phyloP scores from a whole-genome alignment of 441 rosid species.

The Codiaeum variegatum region DNA sequence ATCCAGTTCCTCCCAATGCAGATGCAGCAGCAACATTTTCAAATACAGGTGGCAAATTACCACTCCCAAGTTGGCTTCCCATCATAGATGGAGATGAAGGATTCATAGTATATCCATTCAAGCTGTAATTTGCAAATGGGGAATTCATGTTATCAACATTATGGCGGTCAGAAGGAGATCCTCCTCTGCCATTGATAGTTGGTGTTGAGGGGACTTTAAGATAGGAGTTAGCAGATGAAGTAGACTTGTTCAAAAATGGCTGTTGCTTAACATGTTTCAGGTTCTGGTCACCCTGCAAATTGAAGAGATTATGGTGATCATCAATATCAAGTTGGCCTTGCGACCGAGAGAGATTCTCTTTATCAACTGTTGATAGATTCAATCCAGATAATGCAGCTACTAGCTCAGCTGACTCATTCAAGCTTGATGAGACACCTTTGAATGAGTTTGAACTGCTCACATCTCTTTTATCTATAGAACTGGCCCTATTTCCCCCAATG shows the following conservation, averaged over 20 bases:
- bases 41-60: constrained; percentile 48
- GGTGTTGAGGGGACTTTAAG: constrained; percentile 34
- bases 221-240: constrained; percentile 31
- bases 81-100: constrained; percentile 50
- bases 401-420: constrained; percentile 44
- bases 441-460: constrained; percentile 32
- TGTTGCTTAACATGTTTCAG: constrained; percentile 27
- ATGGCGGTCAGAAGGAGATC: constrained; percentile 38
- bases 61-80: constrained; percentile 41
- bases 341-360: constrained; percentile 31
- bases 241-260: constrained; percentile 28
- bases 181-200: constrained; percentile 37
- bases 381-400: constrained; percentile 56
- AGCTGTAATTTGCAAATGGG: constrained; percentile 40
- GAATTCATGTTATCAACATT: constrained; percentile 34
- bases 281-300: constrained; percentile 37
- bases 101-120: constrained; percentile 37
- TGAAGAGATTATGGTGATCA: constrained; percentile 34
- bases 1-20: constrained; percentile 41
- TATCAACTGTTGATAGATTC: constrained; percentile 47
- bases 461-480: constrained; percentile 48
- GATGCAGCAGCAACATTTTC: constrained; percentile 51
- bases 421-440: constrained; percentile 36
- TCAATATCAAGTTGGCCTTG: constrained; percentile 32
- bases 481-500: constrained; percentile 49